Percentiles rank a stretch among this genome's conserved stretches.
These are phyloP conservation scores for Uronychia setigera DNA, from an alignment of 73 alveolate species.

Conservation along the genomic window DNA sequence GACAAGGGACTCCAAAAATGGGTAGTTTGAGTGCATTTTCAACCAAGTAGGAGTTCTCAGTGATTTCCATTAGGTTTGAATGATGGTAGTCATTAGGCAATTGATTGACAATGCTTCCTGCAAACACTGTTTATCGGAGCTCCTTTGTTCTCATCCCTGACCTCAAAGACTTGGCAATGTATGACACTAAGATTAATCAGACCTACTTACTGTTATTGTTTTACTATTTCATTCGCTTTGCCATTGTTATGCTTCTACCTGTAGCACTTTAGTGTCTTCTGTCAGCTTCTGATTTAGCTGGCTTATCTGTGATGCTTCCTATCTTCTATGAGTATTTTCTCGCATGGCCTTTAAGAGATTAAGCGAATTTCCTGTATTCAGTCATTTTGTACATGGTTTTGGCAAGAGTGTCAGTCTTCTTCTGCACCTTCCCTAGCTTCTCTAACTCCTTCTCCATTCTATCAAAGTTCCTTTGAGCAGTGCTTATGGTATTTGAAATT, in stretches of 20 bases:
- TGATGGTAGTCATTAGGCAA: slow-evolving; percentile 46
- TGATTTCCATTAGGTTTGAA: slow-evolving; percentile 50
- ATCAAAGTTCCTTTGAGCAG: slow-evolving; percentile 34
- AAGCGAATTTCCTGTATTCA: background rate
- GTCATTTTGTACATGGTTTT: slow-evolving; percentile 56
- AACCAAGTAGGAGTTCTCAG: slow-evolving; percentile 57
- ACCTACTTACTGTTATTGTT: background rate
- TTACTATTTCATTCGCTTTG: background rate
- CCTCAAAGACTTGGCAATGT: background rate
- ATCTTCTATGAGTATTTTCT: background rate
- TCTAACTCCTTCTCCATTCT: slow-evolving; percentile 56
- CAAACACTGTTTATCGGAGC: background rate
- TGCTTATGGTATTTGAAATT: background rate
- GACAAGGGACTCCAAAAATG: slow-evolving; percentile 45
- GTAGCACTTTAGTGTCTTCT: background rate
- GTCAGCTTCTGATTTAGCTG: no score
- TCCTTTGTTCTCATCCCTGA: slow-evolving; percentile 1
- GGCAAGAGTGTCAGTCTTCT: slow-evolving; percentile 37
- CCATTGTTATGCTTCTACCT: background rate
- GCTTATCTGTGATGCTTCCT: background rate
- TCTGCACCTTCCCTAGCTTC: slow-evolving; percentile 26
- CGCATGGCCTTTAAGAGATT: background rate
- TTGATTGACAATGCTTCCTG: slow-evolving; percentile 17
- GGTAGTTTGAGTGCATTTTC: slow-evolving; percentile 48
- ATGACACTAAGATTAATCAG: background rate